phyloP scores from a whole-genome alignment of 2,329 filamentous ascomycete species.

The Mariannaea sp. region DNA sequence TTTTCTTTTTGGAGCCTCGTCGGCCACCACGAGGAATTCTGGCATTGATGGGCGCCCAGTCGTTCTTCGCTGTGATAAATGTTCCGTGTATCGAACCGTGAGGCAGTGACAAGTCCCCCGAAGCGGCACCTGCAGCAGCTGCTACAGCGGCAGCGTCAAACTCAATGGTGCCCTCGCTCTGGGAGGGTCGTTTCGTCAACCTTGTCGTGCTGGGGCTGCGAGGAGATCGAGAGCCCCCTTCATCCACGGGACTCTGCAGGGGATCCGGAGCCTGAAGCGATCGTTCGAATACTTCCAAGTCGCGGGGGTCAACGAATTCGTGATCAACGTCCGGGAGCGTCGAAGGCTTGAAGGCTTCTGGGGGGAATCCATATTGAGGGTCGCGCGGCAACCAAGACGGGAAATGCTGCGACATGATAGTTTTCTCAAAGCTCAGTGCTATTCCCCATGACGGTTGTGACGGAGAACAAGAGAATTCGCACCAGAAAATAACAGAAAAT shows the following conservation, averaged over 20 bases:
- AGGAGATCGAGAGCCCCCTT: conserved; percentile 49
- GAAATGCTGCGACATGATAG: conserved; percentile 35
- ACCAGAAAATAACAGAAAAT: conserved; percentile 13
- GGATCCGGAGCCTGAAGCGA: conserved; percentile 83
- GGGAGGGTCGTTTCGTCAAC: conserved; percentile 50
- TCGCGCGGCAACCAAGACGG: conserved; percentile 35
- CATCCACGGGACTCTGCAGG: conserved; percentile 65
- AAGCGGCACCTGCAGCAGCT: conserved; percentile 47
- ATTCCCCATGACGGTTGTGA: conserved; percentile 7
- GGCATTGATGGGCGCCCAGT: conserved; percentile 90
- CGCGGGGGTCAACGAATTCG: conserved; percentile 74
- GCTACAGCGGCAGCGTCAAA: conserved; percentile 45
- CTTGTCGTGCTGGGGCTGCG: conserved; percentile 48
- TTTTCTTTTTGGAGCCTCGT: conserved; percentile 45
- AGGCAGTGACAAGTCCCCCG: conserved; percentile 41
- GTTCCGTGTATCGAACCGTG: conserved; percentile 45
- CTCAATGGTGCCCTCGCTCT: conserved; percentile 36
- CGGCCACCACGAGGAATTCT: conserved; percentile 55
- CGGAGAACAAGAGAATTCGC: not conserved
- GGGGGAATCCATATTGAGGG: conserved; percentile 59
- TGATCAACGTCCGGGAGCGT: conserved; percentile 78
- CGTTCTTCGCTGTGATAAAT: conserved; percentile 89
- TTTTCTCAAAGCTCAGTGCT: conserved; percentile 1
- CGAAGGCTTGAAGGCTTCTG: conserved; percentile 69
- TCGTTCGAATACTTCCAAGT: conserved; percentile 77